Conservation (phyloP, 73 alveolate species). For the Symbiodinium natans region DNA sequence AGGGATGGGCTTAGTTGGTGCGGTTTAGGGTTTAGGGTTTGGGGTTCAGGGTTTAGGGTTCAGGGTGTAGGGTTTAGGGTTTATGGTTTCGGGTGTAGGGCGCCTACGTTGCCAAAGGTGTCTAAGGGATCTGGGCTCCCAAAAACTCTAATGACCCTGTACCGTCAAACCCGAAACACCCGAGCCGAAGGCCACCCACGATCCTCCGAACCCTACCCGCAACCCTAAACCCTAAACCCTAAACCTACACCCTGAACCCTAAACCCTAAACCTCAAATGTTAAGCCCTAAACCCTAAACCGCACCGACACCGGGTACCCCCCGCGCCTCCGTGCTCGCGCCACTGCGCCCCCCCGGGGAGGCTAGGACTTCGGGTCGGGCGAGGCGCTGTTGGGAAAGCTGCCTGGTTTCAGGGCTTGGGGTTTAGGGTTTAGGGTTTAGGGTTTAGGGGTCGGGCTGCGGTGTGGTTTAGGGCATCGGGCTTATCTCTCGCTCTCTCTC, state of each 20-base stretch:
- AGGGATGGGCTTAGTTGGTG: too few species aligned
- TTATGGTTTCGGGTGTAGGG: not conserved
- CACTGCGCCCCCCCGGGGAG: not conserved
- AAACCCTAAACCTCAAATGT: not conserved
- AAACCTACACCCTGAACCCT: not conserved
- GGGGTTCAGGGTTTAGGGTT: not conserved
- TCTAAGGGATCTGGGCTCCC: too few species aligned
- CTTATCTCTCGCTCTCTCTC: too few species aligned
- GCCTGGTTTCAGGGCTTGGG: not conserved
- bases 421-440: too few species aligned
- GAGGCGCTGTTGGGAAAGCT: constrained; percentile 57
- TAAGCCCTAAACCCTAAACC: not conserved
- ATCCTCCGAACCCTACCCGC: not conserved
- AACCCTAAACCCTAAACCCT: too few species aligned
- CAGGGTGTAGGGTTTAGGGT: not conserved
- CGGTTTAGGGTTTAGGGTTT: too few species aligned
- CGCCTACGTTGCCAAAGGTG: not conserved
- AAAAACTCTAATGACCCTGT: not conserved
- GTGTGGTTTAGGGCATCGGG: too few species aligned
- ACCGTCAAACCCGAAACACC: too few species aligned
- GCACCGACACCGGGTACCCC: not conserved
- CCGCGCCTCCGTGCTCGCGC: not conserved
- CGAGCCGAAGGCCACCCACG: too few species aligned
- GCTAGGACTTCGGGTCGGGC: constrained; percentile 71
- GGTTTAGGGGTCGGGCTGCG: too few species aligned